Evolutionary conservation across 1,139 yeast species (phyloP), one percentile per base, ranked within the genome.

Genomic region (Hyphopichia wangnamkhiaoensis): DNA sequence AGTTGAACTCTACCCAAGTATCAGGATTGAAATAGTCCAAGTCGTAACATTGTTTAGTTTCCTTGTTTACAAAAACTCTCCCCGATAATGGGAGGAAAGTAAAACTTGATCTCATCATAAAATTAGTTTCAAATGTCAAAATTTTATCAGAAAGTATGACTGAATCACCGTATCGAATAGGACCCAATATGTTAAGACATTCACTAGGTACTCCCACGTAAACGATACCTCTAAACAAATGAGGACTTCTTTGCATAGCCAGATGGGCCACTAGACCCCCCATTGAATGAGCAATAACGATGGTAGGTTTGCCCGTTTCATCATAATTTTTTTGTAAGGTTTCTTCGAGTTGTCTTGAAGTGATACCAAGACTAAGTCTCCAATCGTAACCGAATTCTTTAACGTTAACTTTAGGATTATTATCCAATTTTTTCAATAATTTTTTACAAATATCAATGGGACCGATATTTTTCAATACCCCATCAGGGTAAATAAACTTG

Each of bases 321-420:
- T 58, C 46, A 46, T 71, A 65, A 17, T 80, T 61, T 5, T 65
- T 49, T 33, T 63, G 56, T 19, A 90, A 59, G 43, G 72, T 75
- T 19, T 71, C 59, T 34, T 63, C 63, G 10, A 89, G 62, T 47
- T 80, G 74, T 7, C 62, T 56, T 5, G 87, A 67, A 18, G 74
- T 40, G 7, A 58, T 39, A 29, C 80, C 86, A 2, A 82, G 74
- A 7, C 93, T 81, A 8, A 90, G 63, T 52, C 97, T 73, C 97
- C 97, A 90, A 63, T 90, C 97, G 57, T 89, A 90, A 5, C 95
- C 95, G 62, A 84, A 90, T 43, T 85, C 86, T 43, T 79, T 76
- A 2, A 88, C 82, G 20, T 67, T 75, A 8, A 86, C 76, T 13
- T 77, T 79, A 2, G 88, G 83, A 51, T 82, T 84, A 5, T 68